Base-by-base conservation (phyloP, 352 stramenopile species). In the Thalassiosira livingstoniorum region DNA sequence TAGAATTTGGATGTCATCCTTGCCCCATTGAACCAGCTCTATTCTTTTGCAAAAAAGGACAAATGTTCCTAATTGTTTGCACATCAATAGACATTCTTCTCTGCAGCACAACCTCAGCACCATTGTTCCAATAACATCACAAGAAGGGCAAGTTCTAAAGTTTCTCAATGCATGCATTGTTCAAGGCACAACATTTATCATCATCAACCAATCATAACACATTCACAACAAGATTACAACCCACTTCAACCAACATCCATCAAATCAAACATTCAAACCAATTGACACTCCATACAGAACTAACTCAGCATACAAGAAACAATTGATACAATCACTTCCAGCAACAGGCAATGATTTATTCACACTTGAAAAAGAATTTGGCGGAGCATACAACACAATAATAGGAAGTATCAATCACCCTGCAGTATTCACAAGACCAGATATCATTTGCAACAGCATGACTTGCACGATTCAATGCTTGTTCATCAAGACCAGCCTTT, bases 171-270 rank as follows among this genome's bases (percentile, higher is more conserved):
- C 43, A 51, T 51, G 66, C 2, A 64, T 75, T 39, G 31, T 75
- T 31, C 66, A 75, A 55, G 47, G 45, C 31, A 7, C 43, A 34
- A 37, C 45, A 21, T 45, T 45, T 7, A 75, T 64, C 23, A 75
- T 45, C 47, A 65, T 75, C 23, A 32, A 75, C 29, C 66, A 75
- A 58, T 68, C 68, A 5, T 4, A 77, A 25, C 68, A 77, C 37
- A 77, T 67, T 21, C 10, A 77, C 35, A 32, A 61, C n/a, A 58
- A 27, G 2, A 77, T 77, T 29, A 4, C 68, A 58, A 54, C 51
- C 29, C 13, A 55, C 4, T 77, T 25, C 27, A 68, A 68, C 27
- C 68, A n/a, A n/a, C n/a, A n/a, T 37, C 25, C 23, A 66, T 31
- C 53, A 34, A 68, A 65, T 13, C 18, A 47, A 31, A 55, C n/a